Percentiles rank a stretch among this genome's conserved stretches.
Conservation (phyloP, 306 rosid genomes). For the Calophaca sinica region DNA sequence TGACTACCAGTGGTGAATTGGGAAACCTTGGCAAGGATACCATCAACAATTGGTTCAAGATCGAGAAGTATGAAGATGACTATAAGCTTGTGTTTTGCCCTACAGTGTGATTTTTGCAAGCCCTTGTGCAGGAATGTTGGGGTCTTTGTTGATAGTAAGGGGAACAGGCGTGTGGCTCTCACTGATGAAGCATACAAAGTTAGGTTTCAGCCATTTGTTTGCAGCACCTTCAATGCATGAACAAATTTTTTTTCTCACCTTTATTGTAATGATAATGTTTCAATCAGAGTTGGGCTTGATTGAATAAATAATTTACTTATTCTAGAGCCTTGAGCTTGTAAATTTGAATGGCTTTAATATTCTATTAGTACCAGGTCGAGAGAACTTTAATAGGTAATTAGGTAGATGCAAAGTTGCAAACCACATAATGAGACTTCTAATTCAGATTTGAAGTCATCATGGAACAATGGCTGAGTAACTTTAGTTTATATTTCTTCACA, state of each 20-base stretch:
- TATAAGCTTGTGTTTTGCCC: constrained; percentile 74
- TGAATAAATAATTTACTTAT: too few relatives aligned
- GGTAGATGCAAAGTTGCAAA: not conserved
- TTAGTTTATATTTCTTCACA: not conserved
- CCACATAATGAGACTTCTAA: not conserved
- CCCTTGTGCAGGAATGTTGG: constrained; percentile 60
- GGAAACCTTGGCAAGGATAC: constrained; percentile 63
- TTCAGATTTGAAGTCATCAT: constrained; percentile 8
- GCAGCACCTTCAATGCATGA: too few relatives aligned
- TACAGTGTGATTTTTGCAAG: constrained; percentile 57
- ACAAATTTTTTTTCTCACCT: too few relatives aligned
- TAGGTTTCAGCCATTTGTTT: constrained; percentile 46
- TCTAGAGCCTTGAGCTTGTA: too few relatives aligned
- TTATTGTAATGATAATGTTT: too few relatives aligned
- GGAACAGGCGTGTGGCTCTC: constrained; percentile 46
- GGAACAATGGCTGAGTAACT: not conserved
- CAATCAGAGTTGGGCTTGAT: too few relatives aligned
- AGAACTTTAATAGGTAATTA: not conserved
- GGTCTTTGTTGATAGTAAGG: constrained; percentile 44
- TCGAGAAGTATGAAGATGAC: constrained; percentile 58
- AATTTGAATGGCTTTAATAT: too few relatives aligned
- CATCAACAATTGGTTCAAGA: constrained; percentile 65
- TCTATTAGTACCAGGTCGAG: too few relatives aligned
- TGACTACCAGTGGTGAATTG: constrained; percentile 56
- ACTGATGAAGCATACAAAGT: constrained; percentile 48